Conservation (phyloP, 495 filamentous ascomycete genomes). For the Jackrogersella minutella region DNA sequence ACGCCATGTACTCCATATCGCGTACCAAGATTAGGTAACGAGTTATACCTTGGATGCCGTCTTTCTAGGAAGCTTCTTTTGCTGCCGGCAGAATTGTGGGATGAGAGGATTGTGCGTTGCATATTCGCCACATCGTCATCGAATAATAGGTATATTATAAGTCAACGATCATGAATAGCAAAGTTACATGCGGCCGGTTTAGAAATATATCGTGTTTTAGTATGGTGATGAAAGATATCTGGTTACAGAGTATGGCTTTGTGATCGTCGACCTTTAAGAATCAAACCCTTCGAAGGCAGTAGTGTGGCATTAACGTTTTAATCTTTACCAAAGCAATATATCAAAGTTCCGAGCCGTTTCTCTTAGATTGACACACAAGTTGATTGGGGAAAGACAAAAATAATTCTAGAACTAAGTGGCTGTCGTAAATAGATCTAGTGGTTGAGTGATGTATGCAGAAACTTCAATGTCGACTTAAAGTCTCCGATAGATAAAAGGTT, state of each 20-base stretch:
- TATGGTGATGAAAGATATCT: background rate
- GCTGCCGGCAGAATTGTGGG: slow-evolving; percentile 13
- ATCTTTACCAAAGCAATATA: background rate
- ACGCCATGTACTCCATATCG: slow-evolving; percentile 3
- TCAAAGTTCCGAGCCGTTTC: slow-evolving; percentile 11
- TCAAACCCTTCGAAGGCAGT: background rate
- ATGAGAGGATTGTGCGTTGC: slow-evolving; percentile 18
- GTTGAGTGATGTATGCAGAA: background rate
- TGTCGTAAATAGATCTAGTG: slow-evolving; percentile 3
- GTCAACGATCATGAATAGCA: background rate
- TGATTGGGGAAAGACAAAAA: background rate
- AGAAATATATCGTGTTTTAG: background rate
- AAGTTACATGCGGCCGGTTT: background rate
- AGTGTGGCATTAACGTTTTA: slow-evolving; percentile 4
- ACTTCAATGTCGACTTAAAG: background rate
- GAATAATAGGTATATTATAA: slow-evolving; percentile 2
- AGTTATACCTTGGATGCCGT: background rate
- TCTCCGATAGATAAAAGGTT: slow-evolving; percentile 4
- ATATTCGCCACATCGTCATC: slow-evolving; percentile 8
- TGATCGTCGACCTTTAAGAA: background rate
- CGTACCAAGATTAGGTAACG: slow-evolving; percentile 16
- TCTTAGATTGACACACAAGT: background rate
- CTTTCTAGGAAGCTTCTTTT: slow-evolving; percentile 1
- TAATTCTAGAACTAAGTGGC: background rate
- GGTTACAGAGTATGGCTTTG: background rate